These are phyloP conservation scores for Aristolochia contorta DNA, from an alignment of 164 flowering plant species.

Conservation along the genomic window DNA sequence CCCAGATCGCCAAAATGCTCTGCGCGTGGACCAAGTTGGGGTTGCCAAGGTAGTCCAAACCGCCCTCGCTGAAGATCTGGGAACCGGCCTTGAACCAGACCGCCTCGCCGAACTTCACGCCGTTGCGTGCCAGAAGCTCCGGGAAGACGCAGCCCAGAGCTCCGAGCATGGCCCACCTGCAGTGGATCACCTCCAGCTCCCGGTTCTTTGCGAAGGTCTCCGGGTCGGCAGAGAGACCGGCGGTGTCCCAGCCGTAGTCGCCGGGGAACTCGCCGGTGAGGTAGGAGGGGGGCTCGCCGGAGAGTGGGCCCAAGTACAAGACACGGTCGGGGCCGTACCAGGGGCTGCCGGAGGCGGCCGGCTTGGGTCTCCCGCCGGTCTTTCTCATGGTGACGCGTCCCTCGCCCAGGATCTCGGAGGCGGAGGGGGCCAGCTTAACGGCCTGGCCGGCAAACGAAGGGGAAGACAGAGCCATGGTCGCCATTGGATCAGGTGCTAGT, in stretches of 20 bases:
- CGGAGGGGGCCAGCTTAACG: slow-evolving; percentile 20
- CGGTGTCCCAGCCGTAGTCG: slow-evolving; percentile 53
- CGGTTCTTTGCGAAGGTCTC: slow-evolving; percentile 47
- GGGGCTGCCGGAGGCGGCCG: slow-evolving; percentile 24
- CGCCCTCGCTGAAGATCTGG: slow-evolving; percentile 40
- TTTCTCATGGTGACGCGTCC: slow-evolving; percentile 38
- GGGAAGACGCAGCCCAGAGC: slow-evolving; percentile 41
- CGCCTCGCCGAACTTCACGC: slow-evolving; percentile 38
- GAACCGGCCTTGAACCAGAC: slow-evolving; percentile 50
- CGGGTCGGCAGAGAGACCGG: slow-evolving; percentile 43
- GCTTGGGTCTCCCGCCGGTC: slow-evolving; percentile 13
- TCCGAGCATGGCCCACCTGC: slow-evolving; percentile 47
- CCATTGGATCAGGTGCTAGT: slow-evolving; percentile 16
- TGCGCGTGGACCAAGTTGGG: slow-evolving; percentile 39
- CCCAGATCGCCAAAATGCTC: slow-evolving; percentile 41
- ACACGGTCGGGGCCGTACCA: slow-evolving; percentile 39
- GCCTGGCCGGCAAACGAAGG: slow-evolving; percentile 31
- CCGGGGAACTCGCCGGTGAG: slow-evolving; percentile 50
- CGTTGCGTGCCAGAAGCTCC: slow-evolving; percentile 30
- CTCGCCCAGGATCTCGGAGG: slow-evolving; percentile 18
- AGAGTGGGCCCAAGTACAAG: slow-evolving; percentile 41
- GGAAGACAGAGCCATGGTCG: slow-evolving; percentile 37
- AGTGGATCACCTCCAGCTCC: slow-evolving; percentile 39
- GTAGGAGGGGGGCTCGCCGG: slow-evolving; percentile 40
- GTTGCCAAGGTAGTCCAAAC: slow-evolving; percentile 37